Percentiles rank a stretch among this genome's conserved stretches.
Conservation (phyloP, 164 flowering plant species). For the Sedum album region DNA sequence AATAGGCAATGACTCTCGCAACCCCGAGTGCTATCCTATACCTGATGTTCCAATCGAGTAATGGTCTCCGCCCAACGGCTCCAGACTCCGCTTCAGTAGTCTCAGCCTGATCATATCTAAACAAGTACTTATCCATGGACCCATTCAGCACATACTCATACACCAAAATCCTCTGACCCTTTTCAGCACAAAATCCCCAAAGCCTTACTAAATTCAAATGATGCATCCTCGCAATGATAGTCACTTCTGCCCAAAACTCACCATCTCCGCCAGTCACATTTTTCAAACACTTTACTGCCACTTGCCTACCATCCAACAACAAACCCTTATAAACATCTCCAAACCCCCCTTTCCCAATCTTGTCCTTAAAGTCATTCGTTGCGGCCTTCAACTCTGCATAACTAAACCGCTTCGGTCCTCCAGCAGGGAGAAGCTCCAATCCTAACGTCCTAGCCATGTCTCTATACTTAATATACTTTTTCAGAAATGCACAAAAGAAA, state of each 20-base stretch:
- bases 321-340: constrained; percentile 61
- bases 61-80: constrained; percentile 14
- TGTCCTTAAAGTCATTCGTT: constrained; percentile 46
- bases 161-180: constrained; percentile 48
- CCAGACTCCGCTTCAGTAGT: constrained; percentile 1
- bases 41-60: constrained; percentile 42
- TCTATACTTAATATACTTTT: constrained; percentile 54
- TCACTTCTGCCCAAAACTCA: constrained; percentile 86
- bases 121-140: constrained; percentile 45
- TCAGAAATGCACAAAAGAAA: constrained; percentile 63
- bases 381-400: constrained; percentile 57
- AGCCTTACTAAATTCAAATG: constrained; percentile 67
- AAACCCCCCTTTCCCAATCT: constrained; percentile 64
- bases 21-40: constrained; percentile 49
- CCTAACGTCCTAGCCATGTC: constrained; percentile 69
- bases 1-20: constrained; percentile 53
- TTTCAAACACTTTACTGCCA: constrained; percentile 58
- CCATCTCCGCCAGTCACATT: constrained; percentile 40
- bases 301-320: constrained; percentile 44
- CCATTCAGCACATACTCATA: constrained; percentile 64
- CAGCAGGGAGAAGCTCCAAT: constrained; percentile 54
- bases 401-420: constrained; percentile 64
- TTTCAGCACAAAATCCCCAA: constrained; percentile 83
- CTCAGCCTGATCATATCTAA: constrained; percentile 14
- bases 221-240: constrained; percentile 78